phyloP scores from a whole-genome alignment of 306 rosid genomes.

The Lathyrus aphaca region DNA sequence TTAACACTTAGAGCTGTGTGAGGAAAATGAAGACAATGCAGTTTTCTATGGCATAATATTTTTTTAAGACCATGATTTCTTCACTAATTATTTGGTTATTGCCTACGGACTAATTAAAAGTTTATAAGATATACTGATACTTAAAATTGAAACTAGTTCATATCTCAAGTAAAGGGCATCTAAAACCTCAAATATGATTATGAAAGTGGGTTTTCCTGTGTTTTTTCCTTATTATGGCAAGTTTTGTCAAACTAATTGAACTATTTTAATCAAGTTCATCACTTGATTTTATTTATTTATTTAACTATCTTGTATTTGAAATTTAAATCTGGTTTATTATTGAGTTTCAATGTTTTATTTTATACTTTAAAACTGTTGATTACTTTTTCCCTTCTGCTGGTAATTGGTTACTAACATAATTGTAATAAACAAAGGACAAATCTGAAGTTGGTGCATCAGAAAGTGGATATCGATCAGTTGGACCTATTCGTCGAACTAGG shows the following conservation, averaged over 20 bases:
- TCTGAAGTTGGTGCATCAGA: conserved; percentile 51
- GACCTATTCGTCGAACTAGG: conserved; percentile 69
- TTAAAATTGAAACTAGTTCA: conserved; percentile 27
- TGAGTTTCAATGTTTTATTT: conserved; percentile 10
- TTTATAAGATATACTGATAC: background rate
- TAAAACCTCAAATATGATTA: background rate
- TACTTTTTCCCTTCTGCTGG: background rate
- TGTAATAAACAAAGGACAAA: conserved; percentile 49
- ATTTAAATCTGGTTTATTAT: conserved; percentile 21
- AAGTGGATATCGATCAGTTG: conserved; percentile 67
- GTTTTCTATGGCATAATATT: conserved; percentile 14
- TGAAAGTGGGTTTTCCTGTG: conserved; percentile 21
- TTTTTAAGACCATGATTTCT: conserved; percentile 13
- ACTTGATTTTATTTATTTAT: background rate
- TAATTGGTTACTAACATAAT: conserved; percentile 25
- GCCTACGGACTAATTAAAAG: conserved; percentile 1
- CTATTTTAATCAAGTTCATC: conserved; percentile 7
- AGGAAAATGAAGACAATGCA: background rate
- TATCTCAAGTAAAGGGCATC: conserved; percentile 19
- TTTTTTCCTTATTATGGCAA: conserved; percentile 1
- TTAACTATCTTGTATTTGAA: conserved; percentile 6
- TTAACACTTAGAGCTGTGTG: background rate
- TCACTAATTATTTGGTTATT: conserved; percentile 17
- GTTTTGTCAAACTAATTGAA: background rate
- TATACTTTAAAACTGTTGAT: conserved; percentile 14